These are phyloP conservation scores for Pichia deserticola DNA, from an alignment of 805 yeast genomes.

Conservation along the genomic window DNA sequence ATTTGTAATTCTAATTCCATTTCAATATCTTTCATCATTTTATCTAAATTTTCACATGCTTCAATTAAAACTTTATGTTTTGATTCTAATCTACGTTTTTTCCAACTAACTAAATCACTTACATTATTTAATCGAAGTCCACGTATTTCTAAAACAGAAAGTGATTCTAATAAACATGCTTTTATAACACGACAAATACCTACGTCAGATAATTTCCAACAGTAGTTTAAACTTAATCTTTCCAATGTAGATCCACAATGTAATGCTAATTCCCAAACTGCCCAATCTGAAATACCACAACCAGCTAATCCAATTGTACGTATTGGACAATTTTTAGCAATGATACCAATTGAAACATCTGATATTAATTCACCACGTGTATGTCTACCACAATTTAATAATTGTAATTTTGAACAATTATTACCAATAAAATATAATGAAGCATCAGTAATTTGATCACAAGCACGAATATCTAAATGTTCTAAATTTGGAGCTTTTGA, in stretches of 20 bases:
- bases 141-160: slow-evolving; percentile 73
- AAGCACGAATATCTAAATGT: slow-evolving; percentile 73
- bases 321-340: slow-evolving; percentile 50
- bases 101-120: slow-evolving; percentile 62
- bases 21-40: slow-evolving; percentile 54
- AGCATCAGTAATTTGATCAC: slow-evolving; percentile 68
- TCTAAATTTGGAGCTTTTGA: slow-evolving; percentile 50
- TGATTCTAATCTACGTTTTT: slow-evolving; percentile 37
- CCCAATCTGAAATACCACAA: slow-evolving; percentile 66
- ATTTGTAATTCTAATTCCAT: slow-evolving; percentile 46
- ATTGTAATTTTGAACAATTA: slow-evolving; percentile 47
- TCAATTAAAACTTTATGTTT: slow-evolving; percentile 55
- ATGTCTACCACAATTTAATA: slow-evolving; percentile 78
- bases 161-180: slow-evolving; percentile 42
- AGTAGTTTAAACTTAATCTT: slow-evolving; percentile 70
- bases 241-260: slow-evolving; percentile 39
- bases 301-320: slow-evolving; percentile 86
- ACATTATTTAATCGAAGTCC: slow-evolving; percentile 54
- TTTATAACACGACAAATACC: slow-evolving; percentile 30
- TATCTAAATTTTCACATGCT: slow-evolving; percentile 65
- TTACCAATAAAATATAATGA: slow-evolving; percentile 65
- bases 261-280: slow-evolving; percentile 73
- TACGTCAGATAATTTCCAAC: slow-evolving; percentile 34
- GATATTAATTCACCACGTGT: slow-evolving; percentile 59
- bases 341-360: slow-evolving; percentile 54